phyloP scores from a whole-genome alignment of 2,329 filamentous ascomycete genomes.

The Harringtonia aguacate region DNA sequence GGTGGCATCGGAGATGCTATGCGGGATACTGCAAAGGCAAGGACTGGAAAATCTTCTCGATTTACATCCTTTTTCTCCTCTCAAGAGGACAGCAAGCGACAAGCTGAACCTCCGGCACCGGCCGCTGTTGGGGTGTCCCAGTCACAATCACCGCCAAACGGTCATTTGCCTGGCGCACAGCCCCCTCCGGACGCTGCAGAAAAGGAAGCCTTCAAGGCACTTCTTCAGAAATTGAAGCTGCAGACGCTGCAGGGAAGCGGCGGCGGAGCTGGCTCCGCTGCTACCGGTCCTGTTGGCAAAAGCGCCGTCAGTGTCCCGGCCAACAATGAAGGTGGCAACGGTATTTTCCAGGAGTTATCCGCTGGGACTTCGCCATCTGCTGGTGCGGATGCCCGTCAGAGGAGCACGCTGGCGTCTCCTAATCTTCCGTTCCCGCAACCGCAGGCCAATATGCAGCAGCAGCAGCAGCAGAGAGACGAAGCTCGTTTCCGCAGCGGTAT shows the following conservation, averaged over 20 bases:
- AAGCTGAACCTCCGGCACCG: conserved; percentile 38
- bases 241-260: conserved; percentile 27
- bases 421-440: conserved; percentile 27
- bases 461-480: conserved; percentile 23
- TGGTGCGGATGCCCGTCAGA: conserved; percentile 19
- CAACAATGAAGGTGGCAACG: conserved; percentile 2
- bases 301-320: not conserved
- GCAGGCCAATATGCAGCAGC: conserved; percentile 27
- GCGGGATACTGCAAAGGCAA: conserved; percentile 38
- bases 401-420: conserved; percentile 33
- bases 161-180: conserved; percentile 2
- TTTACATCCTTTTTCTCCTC: conserved; percentile 74
- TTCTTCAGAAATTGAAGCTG: conserved; percentile 70
- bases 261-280: conserved; percentile 7
- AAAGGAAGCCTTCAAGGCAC: conserved; percentile 73
- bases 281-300: not conserved
- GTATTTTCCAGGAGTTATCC: conserved; percentile 11
- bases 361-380: not conserved
- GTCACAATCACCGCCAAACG: conserved; percentile 14
- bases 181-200: conserved; percentile 46
- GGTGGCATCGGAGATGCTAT: conserved; percentile 33
- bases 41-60: conserved; percentile 62
- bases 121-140: conserved; percentile 15
- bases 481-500: conserved; percentile 21
- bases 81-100: conserved; percentile 40